Conservation (phyloP, 106 monocot species). For the Gastrodia elata region DNA sequence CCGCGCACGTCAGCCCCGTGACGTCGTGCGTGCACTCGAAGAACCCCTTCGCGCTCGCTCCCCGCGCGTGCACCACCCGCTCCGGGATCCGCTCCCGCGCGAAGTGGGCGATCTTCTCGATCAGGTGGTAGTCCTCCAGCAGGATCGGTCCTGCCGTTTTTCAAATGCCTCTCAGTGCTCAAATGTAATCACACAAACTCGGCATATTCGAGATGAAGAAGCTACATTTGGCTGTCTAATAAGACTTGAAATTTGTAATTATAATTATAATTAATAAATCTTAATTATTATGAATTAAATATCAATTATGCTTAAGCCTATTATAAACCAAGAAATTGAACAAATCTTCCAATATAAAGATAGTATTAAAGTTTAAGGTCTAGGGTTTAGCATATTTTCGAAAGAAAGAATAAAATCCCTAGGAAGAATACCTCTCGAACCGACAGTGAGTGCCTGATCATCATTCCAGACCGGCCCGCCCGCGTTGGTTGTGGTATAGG, state of each 20-base stretch:
- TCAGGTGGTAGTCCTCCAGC: conserved; percentile 64
- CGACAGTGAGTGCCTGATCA: conserved; percentile 64
- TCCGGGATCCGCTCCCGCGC: conserved; percentile 70
- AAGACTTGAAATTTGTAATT: background rate
- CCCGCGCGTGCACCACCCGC: conserved; percentile 63
- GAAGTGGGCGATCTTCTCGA: conserved; percentile 66
- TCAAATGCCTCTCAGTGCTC: too few relatives aligned
- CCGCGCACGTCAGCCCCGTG: conserved; percentile 53
- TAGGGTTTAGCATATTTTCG: too few relatives aligned
- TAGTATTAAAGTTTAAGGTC: too few relatives aligned
- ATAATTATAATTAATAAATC: too few relatives aligned
- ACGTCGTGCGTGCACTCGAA: conserved; percentile 81
- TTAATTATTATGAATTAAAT: too few relatives aligned
- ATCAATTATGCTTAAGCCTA: too few relatives aligned
- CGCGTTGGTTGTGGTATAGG: conserved; percentile 60
- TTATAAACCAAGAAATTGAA: too few relatives aligned
- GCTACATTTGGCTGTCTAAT: too few relatives aligned
- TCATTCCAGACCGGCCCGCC: conserved; percentile 73
- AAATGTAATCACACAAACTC: too few relatives aligned
- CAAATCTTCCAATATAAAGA: too few relatives aligned
- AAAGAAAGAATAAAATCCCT: background rate
- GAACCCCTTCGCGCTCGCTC: conserved; percentile 70
- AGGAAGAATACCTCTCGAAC: conserved; percentile 33
- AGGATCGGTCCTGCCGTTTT: conserved; percentile 66
- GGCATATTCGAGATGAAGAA: too few relatives aligned